phyloP scores from a whole-genome alignment of 2,329 filamentous ascomycete genomes.

The Fusarium guadeloupense region DNA sequence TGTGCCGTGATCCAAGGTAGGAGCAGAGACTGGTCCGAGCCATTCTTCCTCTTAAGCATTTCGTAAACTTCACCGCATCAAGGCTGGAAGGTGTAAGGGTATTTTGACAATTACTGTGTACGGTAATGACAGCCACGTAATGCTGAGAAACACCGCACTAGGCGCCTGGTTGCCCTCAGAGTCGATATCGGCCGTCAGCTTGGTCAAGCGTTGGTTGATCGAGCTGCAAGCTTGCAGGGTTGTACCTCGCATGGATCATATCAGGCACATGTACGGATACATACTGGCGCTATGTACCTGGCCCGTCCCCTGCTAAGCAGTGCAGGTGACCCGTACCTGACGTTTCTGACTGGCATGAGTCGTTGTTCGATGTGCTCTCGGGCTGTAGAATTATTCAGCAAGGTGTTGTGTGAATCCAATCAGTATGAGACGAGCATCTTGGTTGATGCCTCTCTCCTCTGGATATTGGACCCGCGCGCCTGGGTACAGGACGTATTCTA shows the following conservation, averaged over 20 bases:
- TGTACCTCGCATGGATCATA: conserved; percentile 38
- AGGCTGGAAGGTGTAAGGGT: not conserved
- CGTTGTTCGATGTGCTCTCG: conserved; percentile 11
- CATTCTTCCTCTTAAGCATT: not conserved
- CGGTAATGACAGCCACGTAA: too few species aligned
- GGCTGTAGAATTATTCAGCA: conserved; percentile 31
- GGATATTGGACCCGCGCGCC: conserved; percentile 18
- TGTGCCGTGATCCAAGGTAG: conserved; percentile 18
- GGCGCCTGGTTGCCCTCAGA: not conserved
- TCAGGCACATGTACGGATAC: conserved; percentile 41
- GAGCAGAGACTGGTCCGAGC: conserved; percentile 14
- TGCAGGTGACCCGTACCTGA: conserved; percentile 53
- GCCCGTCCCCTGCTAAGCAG: conserved; percentile 46
- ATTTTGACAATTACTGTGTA: not conserved
- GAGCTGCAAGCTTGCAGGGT: conserved; percentile 39
- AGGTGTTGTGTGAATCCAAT: conserved; percentile 20
- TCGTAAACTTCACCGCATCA: not conserved
- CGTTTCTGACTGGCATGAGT: conserved; percentile 42
- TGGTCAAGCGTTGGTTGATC: conserved; percentile 27
- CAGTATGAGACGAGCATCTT: conserved; percentile 1
- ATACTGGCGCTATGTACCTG: conserved; percentile 47
- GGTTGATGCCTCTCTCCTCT: conserved; percentile 12
- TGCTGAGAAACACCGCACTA: not conserved
- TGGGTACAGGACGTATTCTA: conserved; percentile 27
- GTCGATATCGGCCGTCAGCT: conserved; percentile 21